Percentiles rank a stretch among this genome's conserved stretches.
Conservation (phyloP, 495 filamentous ascomycete species). For the Pyronema omphalodes region DNA sequence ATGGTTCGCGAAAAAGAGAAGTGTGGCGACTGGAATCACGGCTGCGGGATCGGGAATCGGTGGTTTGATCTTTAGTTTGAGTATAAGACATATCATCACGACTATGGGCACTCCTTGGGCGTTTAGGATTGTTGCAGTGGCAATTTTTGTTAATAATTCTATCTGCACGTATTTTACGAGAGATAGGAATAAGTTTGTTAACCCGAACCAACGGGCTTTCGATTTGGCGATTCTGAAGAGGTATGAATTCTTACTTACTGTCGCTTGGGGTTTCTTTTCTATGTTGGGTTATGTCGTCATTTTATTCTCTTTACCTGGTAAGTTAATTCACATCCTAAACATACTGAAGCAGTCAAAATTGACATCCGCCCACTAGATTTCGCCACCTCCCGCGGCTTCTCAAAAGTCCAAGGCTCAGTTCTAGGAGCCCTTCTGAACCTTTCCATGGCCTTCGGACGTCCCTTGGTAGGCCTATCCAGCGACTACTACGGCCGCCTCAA, state of each 20-base stretch:
- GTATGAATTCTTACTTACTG: constrained; percentile 42
- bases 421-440: constrained; percentile 56
- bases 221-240: constrained; percentile 42
- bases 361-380: constrained; percentile 34
- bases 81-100: constrained; percentile 41
- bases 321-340: not conserved
- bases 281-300: constrained; percentile 57
- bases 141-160: constrained; percentile 39
- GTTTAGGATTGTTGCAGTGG: constrained; percentile 47
- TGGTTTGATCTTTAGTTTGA: constrained; percentile 39
- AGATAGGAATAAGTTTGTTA: constrained; percentile 50
- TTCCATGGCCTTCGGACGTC: constrained; percentile 44
- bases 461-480: constrained; percentile 46
- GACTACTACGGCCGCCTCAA: constrained; percentile 52
- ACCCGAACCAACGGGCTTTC: constrained; percentile 43
- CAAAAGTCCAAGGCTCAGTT: constrained; percentile 45
- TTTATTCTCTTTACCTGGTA: constrained; percentile 40
- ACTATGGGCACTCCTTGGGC: constrained; percentile 43
- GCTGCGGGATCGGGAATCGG: constrained; percentile 59
- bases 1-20: constrained; percentile 55
- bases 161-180: constrained; percentile 39
- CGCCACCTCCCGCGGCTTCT: constrained; percentile 43
- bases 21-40: constrained; percentile 55
- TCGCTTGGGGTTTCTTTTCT: constrained; percentile 50
- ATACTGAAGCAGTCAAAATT: not conserved